phyloP scores from a whole-genome alignment of 495 filamentous ascomycete species.

The Chaetomium cochliodes region DNA sequence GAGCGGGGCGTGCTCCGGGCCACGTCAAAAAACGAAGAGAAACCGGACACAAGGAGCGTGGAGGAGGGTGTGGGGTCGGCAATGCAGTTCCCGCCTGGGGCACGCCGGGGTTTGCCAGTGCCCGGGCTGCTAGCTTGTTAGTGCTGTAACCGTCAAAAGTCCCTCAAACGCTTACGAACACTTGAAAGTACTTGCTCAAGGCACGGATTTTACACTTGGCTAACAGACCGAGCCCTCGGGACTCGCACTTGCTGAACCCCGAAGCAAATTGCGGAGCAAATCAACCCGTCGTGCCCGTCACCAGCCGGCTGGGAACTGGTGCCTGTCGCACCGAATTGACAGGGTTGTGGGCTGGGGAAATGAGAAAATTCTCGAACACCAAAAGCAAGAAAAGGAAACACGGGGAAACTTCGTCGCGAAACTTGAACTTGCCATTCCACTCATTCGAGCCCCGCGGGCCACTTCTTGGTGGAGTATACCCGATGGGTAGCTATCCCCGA shows the following conservation, averaged over 20 bases:
- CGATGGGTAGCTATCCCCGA: not conserved
- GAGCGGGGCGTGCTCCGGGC: slow-evolving; percentile 28
- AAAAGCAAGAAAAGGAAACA: slow-evolving; percentile 8
- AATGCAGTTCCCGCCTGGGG: not conserved
- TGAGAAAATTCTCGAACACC: slow-evolving; percentile 11
- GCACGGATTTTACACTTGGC: not conserved
- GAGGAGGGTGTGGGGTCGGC: slow-evolving; percentile 14
- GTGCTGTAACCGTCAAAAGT: not conserved
- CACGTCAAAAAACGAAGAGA: slow-evolving; percentile 23
- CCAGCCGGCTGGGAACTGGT: not conserved
- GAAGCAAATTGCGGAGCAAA: slow-evolving; percentile 12
- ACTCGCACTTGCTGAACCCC: slow-evolving; percentile 24
- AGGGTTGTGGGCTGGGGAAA: not conserved
- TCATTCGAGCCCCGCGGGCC: not conserved
- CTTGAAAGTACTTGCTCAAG: not conserved
- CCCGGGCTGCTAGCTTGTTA: not conserved
- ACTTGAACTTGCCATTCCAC: not conserved
- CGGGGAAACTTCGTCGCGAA: too few relatives aligned
- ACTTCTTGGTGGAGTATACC: not conserved
- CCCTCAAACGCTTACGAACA: not conserved
- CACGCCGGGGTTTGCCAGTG: not conserved
- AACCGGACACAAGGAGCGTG: slow-evolving; percentile 16
- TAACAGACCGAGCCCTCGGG: slow-evolving; percentile 16
- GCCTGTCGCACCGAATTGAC: not conserved
- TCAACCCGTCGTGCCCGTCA: slow-evolving; percentile 5